Conservation (phyloP, 805 yeast genomes). For the Kodamaea hsintzibuensis region DNA sequence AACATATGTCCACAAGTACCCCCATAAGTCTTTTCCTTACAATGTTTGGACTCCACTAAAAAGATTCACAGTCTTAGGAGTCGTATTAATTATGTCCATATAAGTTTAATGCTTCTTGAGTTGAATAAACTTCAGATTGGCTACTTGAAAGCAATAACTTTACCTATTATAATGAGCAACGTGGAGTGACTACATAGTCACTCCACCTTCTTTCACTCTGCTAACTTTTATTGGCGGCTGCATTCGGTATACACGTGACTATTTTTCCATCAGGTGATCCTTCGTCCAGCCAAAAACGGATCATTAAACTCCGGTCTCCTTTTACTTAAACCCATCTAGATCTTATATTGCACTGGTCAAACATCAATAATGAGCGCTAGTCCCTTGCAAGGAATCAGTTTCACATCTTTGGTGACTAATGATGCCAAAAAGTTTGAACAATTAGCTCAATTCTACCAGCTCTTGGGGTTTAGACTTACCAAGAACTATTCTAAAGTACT, state of each 20-base stretch:
- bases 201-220: neutral
- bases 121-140: too few relatives aligned
- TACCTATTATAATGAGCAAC: neutral
- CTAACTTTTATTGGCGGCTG: neutral
- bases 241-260: neutral
- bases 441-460: conserved; percentile 56
- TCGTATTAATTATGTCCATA: too few relatives aligned
- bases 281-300: conserved; percentile 3
- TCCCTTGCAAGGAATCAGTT: conserved; percentile 21
- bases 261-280: conserved; percentile 1
- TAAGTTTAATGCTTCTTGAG: too few relatives aligned
- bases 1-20: too few relatives aligned
- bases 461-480: conserved; percentile 60
- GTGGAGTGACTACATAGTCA: neutral
- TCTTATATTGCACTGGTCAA: neutral
- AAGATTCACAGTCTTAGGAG: too few relatives aligned
- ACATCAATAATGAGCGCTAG: conserved; percentile 4
- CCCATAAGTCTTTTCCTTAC: too few relatives aligned
- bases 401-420: conserved; percentile 61
- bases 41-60: too few relatives aligned
- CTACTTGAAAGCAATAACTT: neutral
- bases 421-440: conserved; percentile 46
- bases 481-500: conserved; percentile 59
- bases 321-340: neutral
- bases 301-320: conserved; percentile 8